Evolutionary conservation across 2,329 filamentous ascomycete genomes (phyloP).

Genomic region (Colletotrichum truncatum): DNA sequence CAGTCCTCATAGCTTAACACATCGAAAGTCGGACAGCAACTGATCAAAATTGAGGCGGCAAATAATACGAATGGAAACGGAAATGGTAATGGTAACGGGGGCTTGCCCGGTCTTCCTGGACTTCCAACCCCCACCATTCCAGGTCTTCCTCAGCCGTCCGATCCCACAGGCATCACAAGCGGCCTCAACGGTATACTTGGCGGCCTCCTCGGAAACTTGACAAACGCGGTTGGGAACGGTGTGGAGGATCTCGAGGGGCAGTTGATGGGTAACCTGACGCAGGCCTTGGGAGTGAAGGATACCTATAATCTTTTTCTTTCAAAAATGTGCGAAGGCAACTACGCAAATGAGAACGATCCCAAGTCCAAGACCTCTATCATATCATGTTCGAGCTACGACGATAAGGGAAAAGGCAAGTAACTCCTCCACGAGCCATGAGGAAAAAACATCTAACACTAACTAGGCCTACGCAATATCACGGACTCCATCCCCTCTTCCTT

Average conservation of each 20-base stretch:
- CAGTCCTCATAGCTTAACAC: conserved; percentile 28
- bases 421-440: not conserved
- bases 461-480: conserved; percentile 34
- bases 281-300: conserved; percentile 33
- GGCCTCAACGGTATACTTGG: conserved; percentile 28
- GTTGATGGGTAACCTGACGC: conserved; percentile 33
- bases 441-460: not conserved
- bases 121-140: not conserved
- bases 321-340: conserved; percentile 34
- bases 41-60: conserved; percentile 28
- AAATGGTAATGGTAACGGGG: conserved; percentile 11
- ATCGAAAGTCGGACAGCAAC: conserved; percentile 29
- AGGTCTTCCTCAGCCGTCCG: not conserved
- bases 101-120: not conserved
- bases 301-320: conserved; percentile 33
- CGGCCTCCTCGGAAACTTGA: conserved; percentile 31
- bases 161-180: conserved; percentile 16
- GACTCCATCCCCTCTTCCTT: conserved; percentile 34
- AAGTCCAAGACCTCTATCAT: conserved; percentile 21
- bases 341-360: conserved; percentile 13
- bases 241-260: conserved; percentile 34
- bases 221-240: conserved; percentile 27
- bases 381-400: conserved; percentile 26
- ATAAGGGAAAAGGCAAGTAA: conserved; percentile 9
- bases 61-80: conserved; percentile 9